Evolutionary conservation across 805 yeast species (phyloP), one percentile per base, ranked within the genome.

Genomic region (Vanderwaltozyma yarrowii): DNA sequence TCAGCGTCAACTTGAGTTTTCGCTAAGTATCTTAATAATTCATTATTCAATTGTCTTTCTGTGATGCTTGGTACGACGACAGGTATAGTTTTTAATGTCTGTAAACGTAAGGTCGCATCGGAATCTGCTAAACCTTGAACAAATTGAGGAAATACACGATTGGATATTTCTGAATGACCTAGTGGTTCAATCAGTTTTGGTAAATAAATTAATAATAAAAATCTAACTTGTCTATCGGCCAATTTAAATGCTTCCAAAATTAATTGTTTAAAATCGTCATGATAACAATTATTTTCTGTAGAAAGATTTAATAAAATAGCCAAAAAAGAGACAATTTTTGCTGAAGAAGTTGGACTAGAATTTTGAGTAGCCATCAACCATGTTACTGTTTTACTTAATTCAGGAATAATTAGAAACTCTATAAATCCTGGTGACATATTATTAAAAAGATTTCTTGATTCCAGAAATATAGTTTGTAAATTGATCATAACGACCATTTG

Each of bases 121-220:
- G 92, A 75, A 56, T 89, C 98, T 25, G 78, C 74, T 50, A 89
- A 81, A 0, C 98, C 97, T 14, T 80, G 76, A n/a, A 79, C 61
- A 49, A 83, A 67, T 34, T 71, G 70, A 9, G 74, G 73, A 56
- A 83, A 85, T 1, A 92, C 69, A 46, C 73, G 76, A 45, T 71
- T 77, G 45, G 80, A 80, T 4, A 88, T 72, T 23, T 80, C 85
- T 32, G 70, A 60, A 29, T 74, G 74, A 2, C 74, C 66, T 17
- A 86, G 56, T 27, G 58, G 58, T 1, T 63, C 64, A 20, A 76
- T 65, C 42, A 73, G 75, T 13, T 64, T 56, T 0, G 87, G 78
- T 39, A 89, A 61, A 33, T 75, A 64, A 16, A 74, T 74, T 41
- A 89, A 65, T 21, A 92, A 61, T n/a, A 78, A 67, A 49, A 86